These are phyloP conservation scores for Plasmodium coatneyi DNA, from an alignment of 169 alveolate genomes.

Conservation along the genomic window DNA sequence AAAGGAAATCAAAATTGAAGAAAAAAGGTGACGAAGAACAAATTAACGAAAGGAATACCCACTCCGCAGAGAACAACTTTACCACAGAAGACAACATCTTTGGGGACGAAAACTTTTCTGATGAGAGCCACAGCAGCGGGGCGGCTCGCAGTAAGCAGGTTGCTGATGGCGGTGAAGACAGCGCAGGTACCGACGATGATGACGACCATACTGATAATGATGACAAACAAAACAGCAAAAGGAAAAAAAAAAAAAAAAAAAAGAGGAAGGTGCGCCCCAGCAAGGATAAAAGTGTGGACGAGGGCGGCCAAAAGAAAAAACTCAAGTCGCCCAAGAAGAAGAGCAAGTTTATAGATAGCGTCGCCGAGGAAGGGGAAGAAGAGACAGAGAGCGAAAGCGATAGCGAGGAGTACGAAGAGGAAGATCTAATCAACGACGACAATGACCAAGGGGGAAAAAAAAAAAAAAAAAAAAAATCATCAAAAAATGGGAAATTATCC, in stretches of 20 bases:
- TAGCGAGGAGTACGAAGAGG: constrained; percentile 15
- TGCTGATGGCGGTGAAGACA: background rate
- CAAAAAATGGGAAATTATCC: background rate
- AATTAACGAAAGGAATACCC: background rate
- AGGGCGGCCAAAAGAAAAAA: background rate
- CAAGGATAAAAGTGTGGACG: constrained; percentile 5
- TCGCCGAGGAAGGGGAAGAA: constrained; percentile 7
- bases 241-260: constrained; percentile 3
- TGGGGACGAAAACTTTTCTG: constrained; percentile 2
- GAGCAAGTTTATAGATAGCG: background rate
- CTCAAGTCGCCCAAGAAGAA: background rate
- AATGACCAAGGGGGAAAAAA: background rate
- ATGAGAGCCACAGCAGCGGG: constrained; percentile 11
- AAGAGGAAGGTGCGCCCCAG: background rate
- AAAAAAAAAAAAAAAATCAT: background rate
- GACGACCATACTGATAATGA: background rate
- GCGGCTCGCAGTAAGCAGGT: background rate
- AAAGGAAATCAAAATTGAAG: constrained; percentile 3
- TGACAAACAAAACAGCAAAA: background rate
- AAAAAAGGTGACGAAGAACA: background rate
- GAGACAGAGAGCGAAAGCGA: background rate
- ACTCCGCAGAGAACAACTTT: background rate
- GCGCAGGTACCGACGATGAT: background rate
- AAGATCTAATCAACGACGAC: background rate
- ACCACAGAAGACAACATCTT: background rate